Conservation (phyloP, 1,139 yeast genomes). For the Candida gigantensis region DNA sequence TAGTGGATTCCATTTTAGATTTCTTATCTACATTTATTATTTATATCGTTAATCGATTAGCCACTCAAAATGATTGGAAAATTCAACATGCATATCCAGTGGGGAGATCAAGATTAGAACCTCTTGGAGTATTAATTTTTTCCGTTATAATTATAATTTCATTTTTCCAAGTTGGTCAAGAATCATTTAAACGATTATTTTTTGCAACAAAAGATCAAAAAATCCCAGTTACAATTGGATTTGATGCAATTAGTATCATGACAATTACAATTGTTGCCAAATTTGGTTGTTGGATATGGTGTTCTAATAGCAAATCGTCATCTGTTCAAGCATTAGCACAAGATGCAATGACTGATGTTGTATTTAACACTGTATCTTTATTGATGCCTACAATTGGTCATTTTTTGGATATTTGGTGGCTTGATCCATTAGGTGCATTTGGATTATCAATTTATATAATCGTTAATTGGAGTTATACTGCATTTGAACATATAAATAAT, state of each 20-base stretch:
- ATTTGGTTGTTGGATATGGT: slow-evolving; percentile 64
- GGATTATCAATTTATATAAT: slow-evolving; percentile 63
- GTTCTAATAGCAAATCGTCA: slow-evolving; percentile 61
- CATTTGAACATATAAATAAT: slow-evolving; percentile 71
- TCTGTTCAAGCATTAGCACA: slow-evolving; percentile 80
- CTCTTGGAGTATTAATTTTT: slow-evolving; percentile 75
- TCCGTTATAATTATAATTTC: slow-evolving; percentile 71
- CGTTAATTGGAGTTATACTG: slow-evolving; percentile 62
- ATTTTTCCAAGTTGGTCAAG: slow-evolving; percentile 72
- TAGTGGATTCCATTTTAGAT: slow-evolving; percentile 75
- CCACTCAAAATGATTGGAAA: slow-evolving; percentile 56
- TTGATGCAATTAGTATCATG: slow-evolving; percentile 63
- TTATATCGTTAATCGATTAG: slow-evolving; percentile 59
- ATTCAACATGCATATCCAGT: slow-evolving; percentile 57
- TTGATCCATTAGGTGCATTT: slow-evolving; percentile 71
- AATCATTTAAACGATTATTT: slow-evolving; percentile 46
- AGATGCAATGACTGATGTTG: slow-evolving; percentile 77
- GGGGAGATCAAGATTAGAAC: slow-evolving; percentile 73
- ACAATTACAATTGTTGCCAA: slow-evolving; percentile 59
- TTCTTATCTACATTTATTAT: slow-evolving; percentile 75
- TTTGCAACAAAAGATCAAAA: slow-evolving; percentile 30
- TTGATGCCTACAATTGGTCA: slow-evolving; percentile 68
- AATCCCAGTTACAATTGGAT: slow-evolving; percentile 50
- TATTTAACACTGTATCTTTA: slow-evolving; percentile 68
- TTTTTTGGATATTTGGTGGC: slow-evolving; percentile 59